Evolutionary conservation across 1,284 basidiomycete species (phyloP).

Genomic region (Ganoderma sinense): DNA sequence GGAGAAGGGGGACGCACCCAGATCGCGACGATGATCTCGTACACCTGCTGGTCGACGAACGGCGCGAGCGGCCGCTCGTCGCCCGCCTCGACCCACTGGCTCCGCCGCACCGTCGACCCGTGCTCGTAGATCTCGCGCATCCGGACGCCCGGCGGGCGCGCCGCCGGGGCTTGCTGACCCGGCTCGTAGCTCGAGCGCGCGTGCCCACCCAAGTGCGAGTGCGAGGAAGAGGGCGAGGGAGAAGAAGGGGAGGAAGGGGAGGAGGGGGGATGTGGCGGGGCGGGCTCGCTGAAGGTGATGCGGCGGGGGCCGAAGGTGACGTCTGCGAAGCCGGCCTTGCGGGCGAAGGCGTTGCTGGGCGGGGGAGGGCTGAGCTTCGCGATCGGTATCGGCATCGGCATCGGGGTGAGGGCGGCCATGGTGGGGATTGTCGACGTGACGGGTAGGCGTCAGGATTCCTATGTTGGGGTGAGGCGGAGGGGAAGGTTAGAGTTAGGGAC

Average conservation of each 20-base stretch:
- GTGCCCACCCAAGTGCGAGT: too few species aligned
- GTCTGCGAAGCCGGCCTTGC: not conserved
- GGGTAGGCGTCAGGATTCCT: not conserved
- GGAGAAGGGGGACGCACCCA: not conserved
- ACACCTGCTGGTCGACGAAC: not conserved
- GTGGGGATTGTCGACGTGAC: not conserved
- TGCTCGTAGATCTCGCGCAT: not conserved
- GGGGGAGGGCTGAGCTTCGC: not conserved
- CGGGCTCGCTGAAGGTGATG: slow-evolving; percentile 2
- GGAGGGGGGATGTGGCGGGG: not conserved
- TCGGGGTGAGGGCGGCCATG: not conserved
- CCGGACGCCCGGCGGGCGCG: not conserved
- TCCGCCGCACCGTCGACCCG: not conserved
- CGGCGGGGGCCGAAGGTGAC: not conserved
- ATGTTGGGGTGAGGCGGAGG: not conserved
- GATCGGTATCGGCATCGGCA: not conserved
- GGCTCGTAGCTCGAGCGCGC: too few species aligned
- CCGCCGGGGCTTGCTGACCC: not conserved
- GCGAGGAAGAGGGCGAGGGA: too few species aligned
- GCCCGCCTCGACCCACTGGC: not conserved
- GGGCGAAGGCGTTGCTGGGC: not conserved
- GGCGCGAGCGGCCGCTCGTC: not conserved
- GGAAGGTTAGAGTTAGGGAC: not conserved
- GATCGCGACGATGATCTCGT: slow-evolving; percentile 2
- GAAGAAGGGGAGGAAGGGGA: too few species aligned